Evolutionary conservation across 2,329 filamentous ascomycete genomes (phyloP).

Genomic region (Paraconiothyrium brasiliense): DNA sequence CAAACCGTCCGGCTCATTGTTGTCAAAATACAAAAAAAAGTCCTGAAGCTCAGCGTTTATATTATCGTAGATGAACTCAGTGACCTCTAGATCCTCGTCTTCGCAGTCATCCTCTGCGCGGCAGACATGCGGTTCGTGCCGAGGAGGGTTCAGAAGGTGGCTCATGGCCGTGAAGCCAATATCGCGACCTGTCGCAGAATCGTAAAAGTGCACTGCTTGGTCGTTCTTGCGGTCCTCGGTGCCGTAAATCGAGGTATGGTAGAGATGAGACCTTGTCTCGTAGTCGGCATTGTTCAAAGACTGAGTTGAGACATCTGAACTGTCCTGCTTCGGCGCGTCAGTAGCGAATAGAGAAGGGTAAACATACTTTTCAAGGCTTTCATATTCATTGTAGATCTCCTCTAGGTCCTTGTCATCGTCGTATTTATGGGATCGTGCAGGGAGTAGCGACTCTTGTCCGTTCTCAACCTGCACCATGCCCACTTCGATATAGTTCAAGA

Average conservation of each 20-base stretch:
- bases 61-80: not conserved
- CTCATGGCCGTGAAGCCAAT: not conserved
- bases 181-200: not conserved
- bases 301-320: not conserved
- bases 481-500: constrained; percentile 1
- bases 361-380: constrained; percentile 1
- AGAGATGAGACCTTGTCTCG: constrained; percentile 1
- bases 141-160: not conserved
- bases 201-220: not conserved
- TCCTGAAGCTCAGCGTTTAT: not conserved
- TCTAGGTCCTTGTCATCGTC: not conserved
- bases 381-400: not conserved
- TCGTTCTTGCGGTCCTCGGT: not conserved
- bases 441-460: not conserved
- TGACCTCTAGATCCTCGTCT: not conserved
- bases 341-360: not conserved
- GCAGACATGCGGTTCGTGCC: not conserved
- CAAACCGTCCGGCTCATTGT: not conserved
- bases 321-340: not conserved
- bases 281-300: not conserved
- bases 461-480: constrained; percentile 1
- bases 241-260: not conserved
- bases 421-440: not conserved
- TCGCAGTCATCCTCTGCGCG: not conserved
- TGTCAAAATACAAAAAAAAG: not conserved